Evolutionary conservation across 2,329 filamentous ascomycete genomes (phyloP).

Genomic region (Aspergillus chevalieri): DNA sequence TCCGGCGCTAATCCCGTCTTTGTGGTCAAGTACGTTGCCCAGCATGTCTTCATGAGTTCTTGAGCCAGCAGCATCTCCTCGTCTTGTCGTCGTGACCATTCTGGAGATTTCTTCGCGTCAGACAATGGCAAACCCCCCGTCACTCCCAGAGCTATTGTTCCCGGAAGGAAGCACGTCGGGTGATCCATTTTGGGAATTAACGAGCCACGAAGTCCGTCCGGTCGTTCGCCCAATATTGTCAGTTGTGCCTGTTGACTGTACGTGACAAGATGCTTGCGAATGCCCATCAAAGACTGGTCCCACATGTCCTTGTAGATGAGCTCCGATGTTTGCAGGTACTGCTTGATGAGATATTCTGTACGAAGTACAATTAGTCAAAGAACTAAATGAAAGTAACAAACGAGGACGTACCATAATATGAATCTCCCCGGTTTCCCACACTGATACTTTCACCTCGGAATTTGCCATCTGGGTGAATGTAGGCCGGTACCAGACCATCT

Average conservation of each 20-base stretch:
- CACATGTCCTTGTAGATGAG: slow-evolving; percentile 86
- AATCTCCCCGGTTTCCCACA: slow-evolving; percentile 88
- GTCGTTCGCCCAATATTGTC: slow-evolving; percentile 85
- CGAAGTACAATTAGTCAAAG: slow-evolving; percentile 5
- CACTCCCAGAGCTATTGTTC: slow-evolving; percentile 82
- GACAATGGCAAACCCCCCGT: slow-evolving; percentile 72
- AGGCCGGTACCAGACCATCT: slow-evolving; percentile 88
- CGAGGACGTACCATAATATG: slow-evolving; percentile 64
- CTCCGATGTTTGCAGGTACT: slow-evolving; percentile 92
- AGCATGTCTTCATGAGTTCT: slow-evolving; percentile 94
- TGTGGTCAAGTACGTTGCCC: slow-evolving; percentile 92
- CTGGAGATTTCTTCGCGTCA: slow-evolving; percentile 64
- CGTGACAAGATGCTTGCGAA: slow-evolving; percentile 86
- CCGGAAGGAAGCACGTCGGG: slow-evolving; percentile 93
- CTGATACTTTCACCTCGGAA: slow-evolving; percentile 84
- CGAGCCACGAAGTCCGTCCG: slow-evolving; percentile 59
- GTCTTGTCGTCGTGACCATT: slow-evolving; percentile 74
- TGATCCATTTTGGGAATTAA: slow-evolving; percentile 95
- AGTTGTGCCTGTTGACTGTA: slow-evolving; percentile 75
- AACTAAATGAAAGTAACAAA: background rate
- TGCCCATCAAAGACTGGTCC: slow-evolving; percentile 74
- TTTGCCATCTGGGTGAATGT: slow-evolving; percentile 72
- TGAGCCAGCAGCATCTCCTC: slow-evolving; percentile 80
- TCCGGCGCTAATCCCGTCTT: slow-evolving; percentile 88
- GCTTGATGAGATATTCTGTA: slow-evolving; percentile 90